Evolutionary conservation across 1,139 yeast species (phyloP).

Genomic region (Oligophagozyma castellii): DNA sequence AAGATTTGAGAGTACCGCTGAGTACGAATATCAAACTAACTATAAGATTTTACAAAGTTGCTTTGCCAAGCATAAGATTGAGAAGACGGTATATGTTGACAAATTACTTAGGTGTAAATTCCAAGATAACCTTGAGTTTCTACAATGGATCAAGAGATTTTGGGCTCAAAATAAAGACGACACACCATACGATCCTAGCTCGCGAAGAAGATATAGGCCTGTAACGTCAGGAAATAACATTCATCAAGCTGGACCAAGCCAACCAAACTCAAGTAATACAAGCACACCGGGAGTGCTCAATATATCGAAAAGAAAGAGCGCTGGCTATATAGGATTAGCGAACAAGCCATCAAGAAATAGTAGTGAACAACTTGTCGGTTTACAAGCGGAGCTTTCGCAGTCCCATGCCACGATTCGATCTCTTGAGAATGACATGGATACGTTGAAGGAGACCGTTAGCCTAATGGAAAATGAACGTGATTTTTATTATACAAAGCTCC

Average conservation of each 20-base stretch:
- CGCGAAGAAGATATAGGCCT: conserved; percentile 34
- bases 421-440: conserved; percentile 37
- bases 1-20: conserved; percentile 52
- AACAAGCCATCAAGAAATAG: conserved; percentile 12
- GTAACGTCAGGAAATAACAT: conserved; percentile 11
- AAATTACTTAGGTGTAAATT: conserved; percentile 71
- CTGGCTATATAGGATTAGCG: neutral
- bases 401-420: conserved; percentile 29
- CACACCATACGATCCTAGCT: conserved; percentile 51
- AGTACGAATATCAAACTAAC: conserved; percentile 68
- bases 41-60: conserved; percentile 75
- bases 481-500: conserved; percentile 76
- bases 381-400: conserved; percentile 25
- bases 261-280: conserved; percentile 3
- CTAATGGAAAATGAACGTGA: conserved; percentile 67
- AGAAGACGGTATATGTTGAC: conserved; percentile 71
- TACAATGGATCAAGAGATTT: conserved; percentile 79
- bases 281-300: conserved; percentile 2
- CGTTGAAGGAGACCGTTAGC: conserved; percentile 38
- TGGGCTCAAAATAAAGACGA: conserved; percentile 73
- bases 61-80: conserved; percentile 56
- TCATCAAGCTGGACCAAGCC: conserved; percentile 7
- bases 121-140: conserved; percentile 85
- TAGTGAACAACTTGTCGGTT: conserved; percentile 18
- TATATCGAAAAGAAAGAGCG: conserved; percentile 2